Evolutionary conservation across 768 basidiomycete species (phyloP), one percentile per base, ranked within the genome.

Genomic region (Pulveroboletus sp.): DNA sequence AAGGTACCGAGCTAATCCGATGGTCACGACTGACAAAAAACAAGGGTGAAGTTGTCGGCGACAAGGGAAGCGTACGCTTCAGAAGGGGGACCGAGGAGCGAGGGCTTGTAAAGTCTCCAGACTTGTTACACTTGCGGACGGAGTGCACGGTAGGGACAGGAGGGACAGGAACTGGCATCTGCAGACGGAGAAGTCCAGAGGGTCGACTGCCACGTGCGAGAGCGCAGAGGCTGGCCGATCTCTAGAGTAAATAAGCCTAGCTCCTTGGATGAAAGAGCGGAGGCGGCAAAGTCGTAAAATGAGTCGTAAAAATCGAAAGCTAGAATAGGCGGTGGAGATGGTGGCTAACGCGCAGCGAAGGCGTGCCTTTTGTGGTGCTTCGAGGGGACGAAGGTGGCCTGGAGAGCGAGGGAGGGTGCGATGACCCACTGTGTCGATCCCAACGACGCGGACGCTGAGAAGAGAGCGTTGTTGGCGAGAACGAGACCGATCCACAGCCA

Each of bases 331-430:
- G 49, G 56, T 56, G 58, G 59, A 34, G 48, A n/a, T n/a, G n/a
- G 64, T 79, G 88, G 86, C 86, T 75, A 76, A 91, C 88, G 88
- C 88, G 77, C 88, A 89, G 76, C 85, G 77, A 90, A 91, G 88
- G 88, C 88, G 88, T 78, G 86, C 86, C 86, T 89, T 89, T 90
- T 89, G 64, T 60, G 57, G 57, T 62, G 68, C 60, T 68, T 66
- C 63, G 56, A 58, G 63, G 43, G 58, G 62, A 57, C 62, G 63
- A 59, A 61, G 64, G 60, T 54, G 56, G 57, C 55, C 43, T 51
- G 49, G 54, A 48, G 41, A 48, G 23, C 26, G 23, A 37, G 47
- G 37, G 46, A 36, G 49, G 19, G 49, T 40, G 62, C 56, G 67
- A 67, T 65, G 53, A 62, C 60, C 46, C 62, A 62, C 58, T 36